Evolutionary conservation across 2,329 filamentous ascomycete species (phyloP).

Genomic region (Pseudomassariella vexata): DNA sequence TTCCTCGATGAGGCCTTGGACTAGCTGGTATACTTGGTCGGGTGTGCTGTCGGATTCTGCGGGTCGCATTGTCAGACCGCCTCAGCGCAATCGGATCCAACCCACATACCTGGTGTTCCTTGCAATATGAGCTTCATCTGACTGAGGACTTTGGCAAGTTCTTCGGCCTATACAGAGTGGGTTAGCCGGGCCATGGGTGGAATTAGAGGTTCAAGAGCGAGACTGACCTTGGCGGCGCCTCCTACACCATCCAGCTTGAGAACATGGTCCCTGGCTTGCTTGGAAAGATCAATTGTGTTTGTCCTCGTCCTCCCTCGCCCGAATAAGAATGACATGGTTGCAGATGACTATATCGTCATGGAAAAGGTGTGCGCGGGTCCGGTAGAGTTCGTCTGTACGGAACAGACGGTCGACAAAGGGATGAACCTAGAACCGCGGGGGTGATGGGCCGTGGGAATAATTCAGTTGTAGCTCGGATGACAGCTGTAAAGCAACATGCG

Average conservation of each 20-base stretch:
- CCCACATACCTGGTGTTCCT: slow-evolving; percentile 77
- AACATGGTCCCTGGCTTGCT: slow-evolving; percentile 50
- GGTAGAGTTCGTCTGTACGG: too few relatives aligned
- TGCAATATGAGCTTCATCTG: slow-evolving; percentile 94
- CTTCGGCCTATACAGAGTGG: slow-evolving; percentile 61
- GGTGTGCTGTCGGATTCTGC: slow-evolving; percentile 80
- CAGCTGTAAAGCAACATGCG: too few relatives aligned
- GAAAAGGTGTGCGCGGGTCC: too few relatives aligned
- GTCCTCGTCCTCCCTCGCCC: slow-evolving; percentile 46
- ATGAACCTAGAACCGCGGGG: too few relatives aligned
- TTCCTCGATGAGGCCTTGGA: slow-evolving; percentile 80
- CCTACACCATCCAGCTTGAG: slow-evolving; percentile 45
- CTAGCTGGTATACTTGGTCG: slow-evolving; percentile 81
- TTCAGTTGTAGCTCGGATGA: too few relatives aligned
- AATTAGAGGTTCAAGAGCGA: slow-evolving; percentile 7
- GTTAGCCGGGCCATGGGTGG: slow-evolving; percentile 14
- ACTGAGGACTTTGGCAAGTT: slow-evolving; percentile 75
- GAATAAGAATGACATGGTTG: slow-evolving; percentile 50
- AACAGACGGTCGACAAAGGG: too few relatives aligned
- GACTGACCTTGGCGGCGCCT: slow-evolving; percentile 42
- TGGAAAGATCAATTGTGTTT: slow-evolving; percentile 45
- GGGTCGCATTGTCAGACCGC: not conserved
- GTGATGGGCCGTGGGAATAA: too few relatives aligned
- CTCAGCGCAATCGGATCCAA: slow-evolving; percentile 2
- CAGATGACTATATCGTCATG: slow-evolving; percentile 3